Base-by-base conservation (phyloP, 371 early-diverging fungal species). In the Mortierella polycephala region DNA sequence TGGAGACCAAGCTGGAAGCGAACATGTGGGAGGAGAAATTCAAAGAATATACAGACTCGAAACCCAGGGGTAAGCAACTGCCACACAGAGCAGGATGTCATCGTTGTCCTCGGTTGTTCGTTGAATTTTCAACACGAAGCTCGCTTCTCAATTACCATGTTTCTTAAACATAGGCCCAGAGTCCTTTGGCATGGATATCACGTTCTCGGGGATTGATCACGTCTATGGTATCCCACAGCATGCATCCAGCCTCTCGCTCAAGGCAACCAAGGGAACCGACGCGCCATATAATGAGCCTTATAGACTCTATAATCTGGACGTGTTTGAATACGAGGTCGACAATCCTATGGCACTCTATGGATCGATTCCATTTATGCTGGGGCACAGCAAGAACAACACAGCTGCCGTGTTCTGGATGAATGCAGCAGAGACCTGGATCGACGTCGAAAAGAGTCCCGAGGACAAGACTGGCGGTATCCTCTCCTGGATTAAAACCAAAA, bases 181-280 rank as follows among this genome's bases (percentile, higher is more conserved):
- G 72, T 96, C 98, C 0, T 88, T 98, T 75, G 97, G 93, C 11
- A 64, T 98, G 69, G 99, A 99, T 83, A 83, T 98, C 53, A 84
- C 90, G n/a, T 99, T 99, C 80, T 90, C 91, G 59, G 94, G 94
- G 13, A 90, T 90, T 67, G 74, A 80, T 44, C 91, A 98, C 81
- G 94, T 96, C 10, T 99, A 98, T 79, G 99, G 99, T 52, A 91
- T 99, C 66, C 98, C 99, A 1, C 95, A 97, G 83, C 99, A 99
- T 76, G 93, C 98, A 2, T 79, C 96, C 21, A 84, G 89, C 39
- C 88, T 95, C 67, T 88, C 93, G 5, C 87, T 98, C 42, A 95
- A 94, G 74, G 85, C 93, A 20, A 98, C 98, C 7, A 85, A 89
- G 30, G 97, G 97, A 13, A 84, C 84, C 20, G 90, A 86, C 21